Conservation (phyloP, 257 asterid genomes). For the Henckelia pumila region DNA sequence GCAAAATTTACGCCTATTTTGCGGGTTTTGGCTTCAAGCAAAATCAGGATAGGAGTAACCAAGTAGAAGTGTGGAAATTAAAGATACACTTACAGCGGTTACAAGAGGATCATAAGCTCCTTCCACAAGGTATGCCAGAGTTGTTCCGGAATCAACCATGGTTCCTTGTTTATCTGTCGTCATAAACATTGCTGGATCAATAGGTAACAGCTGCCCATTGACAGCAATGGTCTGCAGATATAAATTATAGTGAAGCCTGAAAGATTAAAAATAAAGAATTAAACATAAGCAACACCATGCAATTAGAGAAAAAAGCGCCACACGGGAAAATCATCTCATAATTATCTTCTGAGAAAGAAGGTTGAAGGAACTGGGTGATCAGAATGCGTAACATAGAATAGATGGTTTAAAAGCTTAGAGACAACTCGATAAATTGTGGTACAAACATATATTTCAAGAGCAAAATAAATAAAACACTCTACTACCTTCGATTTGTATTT, state of each 20-base stretch:
- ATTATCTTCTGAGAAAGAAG: constrained; percentile 3
- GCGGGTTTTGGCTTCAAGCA: constrained; percentile 6
- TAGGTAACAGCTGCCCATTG: constrained; percentile 64
- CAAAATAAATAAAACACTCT: background rate
- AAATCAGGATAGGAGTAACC: constrained; percentile 18
- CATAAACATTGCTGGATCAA: constrained; percentile 69
- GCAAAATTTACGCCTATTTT: background rate
- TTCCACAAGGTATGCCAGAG: constrained; percentile 74
- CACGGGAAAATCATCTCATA: constrained; percentile 23
- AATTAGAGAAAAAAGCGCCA: constrained; percentile 9
- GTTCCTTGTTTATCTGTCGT: constrained; percentile 74
- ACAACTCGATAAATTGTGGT: too few species aligned
- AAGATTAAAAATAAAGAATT: constrained; percentile 25
- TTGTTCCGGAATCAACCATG: constrained; percentile 87
- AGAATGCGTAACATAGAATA: background rate
- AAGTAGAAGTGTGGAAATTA: constrained; percentile 13
- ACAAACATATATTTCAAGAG: background rate
- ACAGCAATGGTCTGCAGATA: constrained; percentile 76
- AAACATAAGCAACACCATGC: constrained; percentile 19
- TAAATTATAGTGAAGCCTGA: constrained; percentile 87
- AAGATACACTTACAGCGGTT: constrained; percentile 54
- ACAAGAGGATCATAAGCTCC: constrained; percentile 85
- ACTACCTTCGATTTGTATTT: background rate
- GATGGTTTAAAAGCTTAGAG: constrained; percentile 10
- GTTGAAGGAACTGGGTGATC: constrained; percentile 10